Evolutionary conservation across 2,329 filamentous ascomycete species (phyloP).

Genomic region (Trichoderma brevicompactum): DNA sequence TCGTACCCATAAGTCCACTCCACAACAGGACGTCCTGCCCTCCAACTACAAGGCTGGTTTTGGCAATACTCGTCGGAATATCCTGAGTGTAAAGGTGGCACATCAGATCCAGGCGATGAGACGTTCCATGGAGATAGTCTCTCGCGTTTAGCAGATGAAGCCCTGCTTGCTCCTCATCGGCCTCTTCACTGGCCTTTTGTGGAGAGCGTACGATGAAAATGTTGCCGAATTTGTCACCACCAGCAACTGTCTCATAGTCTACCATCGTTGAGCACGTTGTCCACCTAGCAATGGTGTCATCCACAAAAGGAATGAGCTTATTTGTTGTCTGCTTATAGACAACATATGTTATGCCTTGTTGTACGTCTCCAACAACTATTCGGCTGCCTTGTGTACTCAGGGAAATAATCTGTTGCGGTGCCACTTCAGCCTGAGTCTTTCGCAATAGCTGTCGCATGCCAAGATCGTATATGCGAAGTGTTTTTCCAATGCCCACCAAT

Average conservation of each 20-base stretch:
- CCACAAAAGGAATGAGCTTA: slow-evolving; percentile 87
- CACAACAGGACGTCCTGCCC: slow-evolving; percentile 91
- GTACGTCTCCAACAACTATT: slow-evolving; percentile 89
- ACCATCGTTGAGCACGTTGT: slow-evolving; percentile 91
- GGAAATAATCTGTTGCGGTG: slow-evolving; percentile 81
- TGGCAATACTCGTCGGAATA: slow-evolving; percentile 86
- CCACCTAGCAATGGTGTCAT: slow-evolving; percentile 89
- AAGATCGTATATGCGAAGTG: slow-evolving; percentile 86
- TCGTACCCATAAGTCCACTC: slow-evolving; percentile 91
- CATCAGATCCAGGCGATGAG: slow-evolving; percentile 82
- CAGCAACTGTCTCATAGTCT: slow-evolving; percentile 94
- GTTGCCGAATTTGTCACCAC: slow-evolving; percentile 97
- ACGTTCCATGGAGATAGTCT: slow-evolving; percentile 85
- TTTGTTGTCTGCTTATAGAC: slow-evolving; percentile 94
- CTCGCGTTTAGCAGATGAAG: slow-evolving; percentile 90
- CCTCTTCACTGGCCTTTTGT: slow-evolving; percentile 81
- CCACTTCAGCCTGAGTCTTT: slow-evolving; percentile 82
- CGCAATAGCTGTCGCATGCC: slow-evolving; percentile 91
- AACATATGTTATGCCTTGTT: slow-evolving; percentile 88
- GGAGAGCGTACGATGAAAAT: slow-evolving; percentile 91
- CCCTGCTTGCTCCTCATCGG: slow-evolving; percentile 89
- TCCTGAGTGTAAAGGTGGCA: slow-evolving; percentile 91
- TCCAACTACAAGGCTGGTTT: slow-evolving; percentile 86
- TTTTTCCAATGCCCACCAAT: slow-evolving; percentile 80
- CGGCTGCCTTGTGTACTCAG: slow-evolving; percentile 89